phyloP scores from a whole-genome alignment of 768 basidiomycete species.

The Pulveroboletus ravenelii region DNA sequence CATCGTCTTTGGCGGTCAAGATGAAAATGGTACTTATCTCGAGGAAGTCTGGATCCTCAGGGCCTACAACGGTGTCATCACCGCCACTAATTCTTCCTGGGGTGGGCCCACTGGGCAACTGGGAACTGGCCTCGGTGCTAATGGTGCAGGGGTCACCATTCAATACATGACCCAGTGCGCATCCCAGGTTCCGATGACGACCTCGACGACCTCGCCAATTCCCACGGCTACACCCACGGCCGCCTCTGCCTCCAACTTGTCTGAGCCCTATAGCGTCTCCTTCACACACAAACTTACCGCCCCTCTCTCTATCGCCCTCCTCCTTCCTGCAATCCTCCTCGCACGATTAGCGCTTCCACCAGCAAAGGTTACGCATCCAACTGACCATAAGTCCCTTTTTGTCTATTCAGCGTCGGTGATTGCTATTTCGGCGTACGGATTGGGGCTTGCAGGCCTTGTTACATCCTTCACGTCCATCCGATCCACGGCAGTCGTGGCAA shows the following conservation, averaged over 20 bases:
- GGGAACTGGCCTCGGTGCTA: slow-evolving; percentile 57
- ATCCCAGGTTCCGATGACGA: slow-evolving; percentile 26
- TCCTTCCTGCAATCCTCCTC: slow-evolving; percentile 40
- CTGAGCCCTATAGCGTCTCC: slow-evolving; percentile 39
- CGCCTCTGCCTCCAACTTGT: slow-evolving; percentile 11
- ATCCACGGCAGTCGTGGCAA: slow-evolving; percentile 24
- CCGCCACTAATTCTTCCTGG: slow-evolving; percentile 54
- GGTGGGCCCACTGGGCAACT: slow-evolving; percentile 64
- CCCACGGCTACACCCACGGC: slow-evolving; percentile 13
- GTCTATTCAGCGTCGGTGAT: slow-evolving; percentile 37
- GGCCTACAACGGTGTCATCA: slow-evolving; percentile 60
- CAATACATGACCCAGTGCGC: slow-evolving; percentile 62
- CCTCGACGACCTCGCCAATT: slow-evolving; percentile 21
- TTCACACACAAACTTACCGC: slow-evolving; percentile 43
- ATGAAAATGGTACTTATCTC: slow-evolving; percentile 59
- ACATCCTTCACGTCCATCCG: slow-evolving; percentile 58
- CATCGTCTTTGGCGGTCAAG: slow-evolving; percentile 75
- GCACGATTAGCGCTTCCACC: slow-evolving; percentile 40
- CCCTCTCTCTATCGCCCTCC: slow-evolving; percentile 44
- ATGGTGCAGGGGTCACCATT: slow-evolving; percentile 61
- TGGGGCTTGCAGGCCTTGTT: slow-evolving; percentile 60
- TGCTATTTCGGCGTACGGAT: slow-evolving; percentile 46
- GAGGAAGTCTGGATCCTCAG: slow-evolving; percentile 77
- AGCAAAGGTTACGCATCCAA: slow-evolving; percentile 17
- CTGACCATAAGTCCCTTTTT: slow-evolving; percentile 25